Percentiles rank a stretch among this genome's conserved stretches.
These are phyloP conservation scores for Globisporangium apiculatum DNA, from an alignment of 352 stramenopile species.

Conservation along the genomic window DNA sequence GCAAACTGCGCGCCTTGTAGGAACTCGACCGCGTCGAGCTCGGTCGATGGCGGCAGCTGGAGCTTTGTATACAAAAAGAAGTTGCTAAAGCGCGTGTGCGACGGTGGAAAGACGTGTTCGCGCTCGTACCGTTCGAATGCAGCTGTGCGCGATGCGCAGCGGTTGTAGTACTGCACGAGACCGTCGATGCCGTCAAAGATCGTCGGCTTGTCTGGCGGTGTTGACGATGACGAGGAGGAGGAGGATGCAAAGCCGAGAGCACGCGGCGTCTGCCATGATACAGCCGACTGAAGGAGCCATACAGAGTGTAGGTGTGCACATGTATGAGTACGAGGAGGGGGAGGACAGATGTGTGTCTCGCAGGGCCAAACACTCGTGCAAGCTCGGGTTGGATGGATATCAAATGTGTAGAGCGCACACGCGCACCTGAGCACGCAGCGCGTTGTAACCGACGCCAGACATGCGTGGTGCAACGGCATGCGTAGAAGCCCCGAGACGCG, in stretches of 20 bases:
- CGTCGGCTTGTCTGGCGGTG: slow-evolving; percentile 6
- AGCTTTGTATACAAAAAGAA: slow-evolving; percentile 37
- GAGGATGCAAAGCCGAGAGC: slow-evolving; percentile 2
- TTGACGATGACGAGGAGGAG: background rate
- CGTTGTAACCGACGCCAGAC: background rate
- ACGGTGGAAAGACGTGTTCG: slow-evolving; percentile 3
- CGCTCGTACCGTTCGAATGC: slow-evolving; percentile 10
- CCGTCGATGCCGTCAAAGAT: slow-evolving; percentile 10
- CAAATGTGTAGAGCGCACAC: background rate
- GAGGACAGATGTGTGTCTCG: background rate
- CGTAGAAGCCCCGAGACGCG: background rate
- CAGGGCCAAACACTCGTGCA: background rate
- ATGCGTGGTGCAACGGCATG: background rate
- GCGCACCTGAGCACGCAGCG: background rate
- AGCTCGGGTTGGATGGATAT: background rate
- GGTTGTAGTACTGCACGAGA: slow-evolving; percentile 6
- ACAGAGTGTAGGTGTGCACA: background rate
- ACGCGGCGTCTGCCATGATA: slow-evolving; percentile 1
- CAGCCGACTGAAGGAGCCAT: background rate
- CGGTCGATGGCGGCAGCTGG: slow-evolving; percentile 35
- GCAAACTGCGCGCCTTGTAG: slow-evolving; percentile 41
- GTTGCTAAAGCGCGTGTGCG: slow-evolving; percentile 3
- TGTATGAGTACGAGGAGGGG: background rate
- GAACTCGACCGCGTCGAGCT: slow-evolving; percentile 46
- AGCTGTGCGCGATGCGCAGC: slow-evolving; percentile 1